phyloP scores from a whole-genome alignment of 768 basidiomycete species.

The Tremella fuciformis region DNA sequence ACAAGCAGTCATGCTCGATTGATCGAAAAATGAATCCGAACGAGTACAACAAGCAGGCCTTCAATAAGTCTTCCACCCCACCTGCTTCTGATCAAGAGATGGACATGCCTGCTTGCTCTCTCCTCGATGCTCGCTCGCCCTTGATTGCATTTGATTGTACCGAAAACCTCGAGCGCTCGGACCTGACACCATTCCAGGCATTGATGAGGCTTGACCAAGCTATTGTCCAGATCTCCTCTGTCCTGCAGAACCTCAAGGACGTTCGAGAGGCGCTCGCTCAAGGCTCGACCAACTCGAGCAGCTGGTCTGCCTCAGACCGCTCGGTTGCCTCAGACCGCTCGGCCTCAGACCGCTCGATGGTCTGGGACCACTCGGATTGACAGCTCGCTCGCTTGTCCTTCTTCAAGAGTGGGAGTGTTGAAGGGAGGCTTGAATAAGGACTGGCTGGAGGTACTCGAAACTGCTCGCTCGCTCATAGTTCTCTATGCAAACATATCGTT shows the following conservation, averaged over 20 bases:
- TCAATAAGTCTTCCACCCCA: no score
- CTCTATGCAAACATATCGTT: slow-evolving; percentile 5
- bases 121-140: no score
- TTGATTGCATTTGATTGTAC: no score
- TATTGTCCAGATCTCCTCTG: not conserved
- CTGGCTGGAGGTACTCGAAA: slow-evolving; percentile 2
- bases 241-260: not conserved
- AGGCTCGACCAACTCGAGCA: no score
- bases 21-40: not conserved
- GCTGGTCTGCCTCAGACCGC: no score
- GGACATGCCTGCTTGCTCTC: no score
- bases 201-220: not conserved
- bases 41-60: no score
- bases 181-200: not conserved
- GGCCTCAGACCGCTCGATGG: no score
- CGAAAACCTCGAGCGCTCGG: no score
- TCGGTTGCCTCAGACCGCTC: no score
- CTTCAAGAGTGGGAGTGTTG: slow-evolving; percentile 7
- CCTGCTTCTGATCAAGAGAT: no score
- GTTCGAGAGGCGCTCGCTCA: not conserved
- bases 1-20: not conserved
- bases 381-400: not conserved
- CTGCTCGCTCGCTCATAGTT: slow-evolving; percentile 2
- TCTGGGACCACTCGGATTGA: no score
- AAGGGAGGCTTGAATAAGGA: slow-evolving; percentile 5